A percentile compares a stretch with the other conserved stretches of the same genome.
Conservation (phyloP, 345 rosid species). For the Orychophragmus violaceus region DNA sequence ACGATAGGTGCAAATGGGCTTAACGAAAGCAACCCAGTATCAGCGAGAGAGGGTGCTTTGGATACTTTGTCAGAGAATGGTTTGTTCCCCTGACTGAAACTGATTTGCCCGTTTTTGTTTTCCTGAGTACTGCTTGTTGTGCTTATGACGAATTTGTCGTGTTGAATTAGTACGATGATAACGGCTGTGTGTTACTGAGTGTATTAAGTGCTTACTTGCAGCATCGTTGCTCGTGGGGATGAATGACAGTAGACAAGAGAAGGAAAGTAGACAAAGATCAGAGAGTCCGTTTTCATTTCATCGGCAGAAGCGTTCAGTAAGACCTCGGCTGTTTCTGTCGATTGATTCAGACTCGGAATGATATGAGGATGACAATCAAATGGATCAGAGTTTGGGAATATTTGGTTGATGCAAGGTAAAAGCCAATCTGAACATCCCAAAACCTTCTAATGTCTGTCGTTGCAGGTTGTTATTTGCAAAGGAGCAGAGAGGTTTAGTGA, state of each 20-base stretch:
- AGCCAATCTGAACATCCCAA: background rate
- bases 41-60: slow-evolving; percentile 21
- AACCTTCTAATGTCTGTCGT: background rate
- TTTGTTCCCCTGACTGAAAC: slow-evolving; percentile 39
- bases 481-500: background rate
- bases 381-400: slow-evolving; percentile 3
- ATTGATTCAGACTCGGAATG: slow-evolving; percentile 69
- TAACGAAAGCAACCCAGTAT: slow-evolving; percentile 35
- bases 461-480: slow-evolving; percentile 21
- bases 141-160: background rate
- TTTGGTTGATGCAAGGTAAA: slow-evolving; percentile 16
- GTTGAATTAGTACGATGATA: background rate
- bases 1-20: slow-evolving; percentile 38
- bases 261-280: slow-evolving; percentile 56
- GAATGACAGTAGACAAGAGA: slow-evolving; percentile 62
- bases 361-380: slow-evolving; percentile 8
- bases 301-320: slow-evolving; percentile 81
- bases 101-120: background rate
- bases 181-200: background rate
- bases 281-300: slow-evolving; percentile 71
- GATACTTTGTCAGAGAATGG: slow-evolving; percentile 65
- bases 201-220: slow-evolving; percentile 34
- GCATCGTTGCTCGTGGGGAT: slow-evolving; percentile 72
- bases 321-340: slow-evolving; percentile 65
- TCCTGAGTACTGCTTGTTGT: background rate